Evolutionary conservation across 2,329 filamentous ascomycete genomes (phyloP).

Genomic region (Colletotrichum cereale): DNA sequence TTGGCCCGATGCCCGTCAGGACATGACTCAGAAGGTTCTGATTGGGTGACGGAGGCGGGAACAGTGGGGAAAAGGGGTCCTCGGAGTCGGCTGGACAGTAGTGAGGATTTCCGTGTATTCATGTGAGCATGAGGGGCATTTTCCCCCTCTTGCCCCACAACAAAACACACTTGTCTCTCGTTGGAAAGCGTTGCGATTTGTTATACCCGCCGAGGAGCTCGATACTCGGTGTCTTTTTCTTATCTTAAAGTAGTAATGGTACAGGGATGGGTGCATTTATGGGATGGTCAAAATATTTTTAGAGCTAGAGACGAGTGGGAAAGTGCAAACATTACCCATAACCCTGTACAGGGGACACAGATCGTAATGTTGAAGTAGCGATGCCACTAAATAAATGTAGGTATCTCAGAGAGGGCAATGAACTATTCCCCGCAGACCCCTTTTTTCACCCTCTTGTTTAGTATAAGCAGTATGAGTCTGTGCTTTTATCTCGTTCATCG

Average conservation of each 20-base stretch:
- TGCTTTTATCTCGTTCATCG: conserved; percentile 13
- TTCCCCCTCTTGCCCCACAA: background rate
- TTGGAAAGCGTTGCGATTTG: conserved; percentile 38
- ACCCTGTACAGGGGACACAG: conserved; percentile 9
- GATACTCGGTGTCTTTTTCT: conserved; percentile 11
- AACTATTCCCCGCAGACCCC: conserved; percentile 30
- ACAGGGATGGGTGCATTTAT: background rate
- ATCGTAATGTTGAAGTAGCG: conserved; percentile 38
- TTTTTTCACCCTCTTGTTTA: conserved; percentile 13
- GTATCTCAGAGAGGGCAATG: conserved; percentile 21
- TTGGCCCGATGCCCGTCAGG: conserved; percentile 30
- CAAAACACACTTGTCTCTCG: conserved; percentile 2
- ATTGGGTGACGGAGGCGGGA: conserved; percentile 40
- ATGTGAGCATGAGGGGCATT: conserved; percentile 29
- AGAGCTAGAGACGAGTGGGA: background rate
- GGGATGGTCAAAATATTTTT: conserved; percentile 1
- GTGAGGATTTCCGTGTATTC: conserved; percentile 40
- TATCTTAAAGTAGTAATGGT: background rate
- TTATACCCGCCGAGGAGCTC: conserved; percentile 34
- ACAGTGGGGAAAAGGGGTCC: conserved; percentile 28
- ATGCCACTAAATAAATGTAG: conserved; percentile 35
- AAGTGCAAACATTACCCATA: background rate
- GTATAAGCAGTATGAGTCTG: conserved; percentile 16
- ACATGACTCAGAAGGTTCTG: conserved; percentile 35
- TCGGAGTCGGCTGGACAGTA: conserved; percentile 28